Percentiles rank a stretch among this genome's conserved stretches.
Evolutionary conservation across 805 yeast genomes (phyloP).

Genomic region (Teunomyces funiuensis): DNA sequence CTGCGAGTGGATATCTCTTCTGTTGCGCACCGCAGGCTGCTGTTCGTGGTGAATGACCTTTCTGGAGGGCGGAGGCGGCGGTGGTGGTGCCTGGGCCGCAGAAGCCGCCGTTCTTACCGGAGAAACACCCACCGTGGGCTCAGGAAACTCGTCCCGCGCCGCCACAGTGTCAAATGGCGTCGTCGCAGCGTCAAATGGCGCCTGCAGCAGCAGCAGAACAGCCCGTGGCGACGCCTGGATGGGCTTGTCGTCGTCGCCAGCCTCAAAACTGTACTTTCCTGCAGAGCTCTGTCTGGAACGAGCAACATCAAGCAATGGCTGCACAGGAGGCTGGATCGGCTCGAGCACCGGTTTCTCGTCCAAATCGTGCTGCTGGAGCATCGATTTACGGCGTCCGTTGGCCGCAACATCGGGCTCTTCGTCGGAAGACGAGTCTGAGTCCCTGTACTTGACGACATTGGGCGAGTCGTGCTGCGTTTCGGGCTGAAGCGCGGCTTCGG

Average conservation of each 20-base stretch:
- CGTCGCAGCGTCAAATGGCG: neutral
- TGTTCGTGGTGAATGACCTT: slow-evolving; percentile 37
- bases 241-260: slow-evolving; percentile 38
- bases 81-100: slow-evolving; percentile 39
- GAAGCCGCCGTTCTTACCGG: slow-evolving; percentile 4
- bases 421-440: slow-evolving; percentile 28
- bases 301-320: slow-evolving; percentile 2
- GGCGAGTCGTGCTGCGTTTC: slow-evolving; percentile 25
- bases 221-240: slow-evolving; percentile 28
- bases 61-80: slow-evolving; percentile 60
- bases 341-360: slow-evolving; percentile 10
- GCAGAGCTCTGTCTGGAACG: slow-evolving; percentile 18
- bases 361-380: slow-evolving; percentile 36
- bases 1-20: slow-evolving; percentile 47
- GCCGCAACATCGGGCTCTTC: slow-evolving; percentile 21
- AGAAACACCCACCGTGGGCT: slow-evolving; percentile 8
- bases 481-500: slow-evolving; percentile 16
- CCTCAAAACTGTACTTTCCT: slow-evolving; percentile 38
- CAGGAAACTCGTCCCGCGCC: slow-evolving; percentile 7
- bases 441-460: slow-evolving; percentile 34
- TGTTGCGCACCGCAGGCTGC: slow-evolving; percentile 14
- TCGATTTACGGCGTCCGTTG: slow-evolving; percentile 27
- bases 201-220: too few relatives aligned
- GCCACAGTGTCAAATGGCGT: neutral
- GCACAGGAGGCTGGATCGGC: slow-evolving; percentile 1